These are phyloP conservation scores for Monilinia vaccinii-corymbosi DNA, from an alignment of 2,329 filamentous ascomycete genomes.

Conservation along the genomic window DNA sequence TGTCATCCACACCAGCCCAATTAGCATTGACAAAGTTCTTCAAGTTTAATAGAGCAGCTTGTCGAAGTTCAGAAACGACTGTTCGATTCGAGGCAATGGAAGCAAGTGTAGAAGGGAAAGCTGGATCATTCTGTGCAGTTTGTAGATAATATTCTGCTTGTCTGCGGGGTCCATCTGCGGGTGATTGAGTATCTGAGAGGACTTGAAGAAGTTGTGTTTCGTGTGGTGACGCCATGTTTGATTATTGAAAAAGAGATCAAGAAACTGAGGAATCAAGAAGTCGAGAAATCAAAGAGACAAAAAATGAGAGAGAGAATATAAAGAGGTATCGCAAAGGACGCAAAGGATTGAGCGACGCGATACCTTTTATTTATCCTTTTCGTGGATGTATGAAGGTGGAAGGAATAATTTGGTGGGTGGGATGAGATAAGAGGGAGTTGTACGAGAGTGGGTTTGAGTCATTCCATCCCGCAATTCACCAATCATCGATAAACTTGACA, in stretches of 20 bases:
- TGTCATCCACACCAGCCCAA: slow-evolving; percentile 71
- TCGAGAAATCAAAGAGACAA: too few relatives aligned
- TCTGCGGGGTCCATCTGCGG: slow-evolving; percentile 68
- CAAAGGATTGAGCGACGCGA: background rate
- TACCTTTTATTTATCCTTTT: too few relatives aligned
- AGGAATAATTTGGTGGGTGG: background rate
- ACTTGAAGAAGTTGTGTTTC: slow-evolving; percentile 87
- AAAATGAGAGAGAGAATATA: background rate
- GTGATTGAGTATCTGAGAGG: slow-evolving; percentile 75
- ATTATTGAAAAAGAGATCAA: too few relatives aligned
- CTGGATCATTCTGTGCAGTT: slow-evolving; percentile 44
- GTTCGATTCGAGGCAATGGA: slow-evolving; percentile 71
- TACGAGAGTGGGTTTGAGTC: too few relatives aligned
- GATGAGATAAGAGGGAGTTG: too few relatives aligned
- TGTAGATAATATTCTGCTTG: slow-evolving; percentile 58
- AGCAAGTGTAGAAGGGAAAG: slow-evolving; percentile 71
- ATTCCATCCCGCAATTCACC: too few relatives aligned
- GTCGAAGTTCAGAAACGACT: slow-evolving; percentile 66
- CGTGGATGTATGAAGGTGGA: too few relatives aligned
- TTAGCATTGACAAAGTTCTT: slow-evolving; percentile 76
- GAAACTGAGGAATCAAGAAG: too few relatives aligned
- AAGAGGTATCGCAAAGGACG: background rate
- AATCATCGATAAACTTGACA: too few relatives aligned
- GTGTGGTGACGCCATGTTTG: slow-evolving; percentile 45
- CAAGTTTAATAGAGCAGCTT: slow-evolving; percentile 71